A percentile compares a stretch with the other conserved stretches of the same genome.
Evolutionary conservation across 768 basidiomycete species (phyloP).

Genomic region (Kwoniella mangroviensis): DNA sequence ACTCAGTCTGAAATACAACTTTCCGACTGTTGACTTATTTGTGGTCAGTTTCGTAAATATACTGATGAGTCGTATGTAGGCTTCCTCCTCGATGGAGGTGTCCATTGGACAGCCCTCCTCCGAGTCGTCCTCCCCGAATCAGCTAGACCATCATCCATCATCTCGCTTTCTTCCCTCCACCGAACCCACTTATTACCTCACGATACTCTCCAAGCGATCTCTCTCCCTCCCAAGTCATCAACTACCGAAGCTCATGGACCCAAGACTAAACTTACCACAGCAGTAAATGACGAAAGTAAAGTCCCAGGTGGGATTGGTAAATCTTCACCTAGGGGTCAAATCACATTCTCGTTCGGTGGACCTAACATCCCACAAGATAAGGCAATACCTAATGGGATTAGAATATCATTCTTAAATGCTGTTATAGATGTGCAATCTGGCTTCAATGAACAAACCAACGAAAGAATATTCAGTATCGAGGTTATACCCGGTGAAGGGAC

Average conservation of each 20-base stretch:
- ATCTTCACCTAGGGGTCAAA: slow-evolving; percentile 44
- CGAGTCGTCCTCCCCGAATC: slow-evolving; percentile 70
- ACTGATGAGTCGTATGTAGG: slow-evolving; percentile 59
- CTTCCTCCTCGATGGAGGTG: slow-evolving; percentile 68
- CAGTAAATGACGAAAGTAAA: slow-evolving; percentile 19
- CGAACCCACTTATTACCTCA: slow-evolving; percentile 74
- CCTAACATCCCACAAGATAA: slow-evolving; percentile 34
- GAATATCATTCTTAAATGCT: slow-evolving; percentile 45
- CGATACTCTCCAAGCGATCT: slow-evolving; percentile 68
- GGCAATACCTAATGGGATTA: slow-evolving; percentile 24
- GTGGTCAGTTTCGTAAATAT: neutral
- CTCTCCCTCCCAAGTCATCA: slow-evolving; percentile 26
- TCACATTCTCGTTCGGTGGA: slow-evolving; percentile 44
- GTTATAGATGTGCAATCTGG: slow-evolving; percentile 29
- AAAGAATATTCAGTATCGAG: slow-evolving; percentile 29
- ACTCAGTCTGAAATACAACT: neutral
- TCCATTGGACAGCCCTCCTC: slow-evolving; percentile 49
- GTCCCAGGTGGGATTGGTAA: slow-evolving; percentile 37
- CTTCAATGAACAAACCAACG: slow-evolving; percentile 1
- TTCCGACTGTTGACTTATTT: no score
- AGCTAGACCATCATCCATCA: slow-evolving; percentile 62
- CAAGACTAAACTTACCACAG: slow-evolving; percentile 32
- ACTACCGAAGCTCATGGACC: slow-evolving; percentile 42
- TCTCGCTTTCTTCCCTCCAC: slow-evolving; percentile 71
- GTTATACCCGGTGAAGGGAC: slow-evolving; percentile 29